Evolutionary conservation across 2,329 filamentous ascomycete genomes (phyloP), one percentile per base, ranked within the genome.

Genomic region (Diaporthe batatas): DNA sequence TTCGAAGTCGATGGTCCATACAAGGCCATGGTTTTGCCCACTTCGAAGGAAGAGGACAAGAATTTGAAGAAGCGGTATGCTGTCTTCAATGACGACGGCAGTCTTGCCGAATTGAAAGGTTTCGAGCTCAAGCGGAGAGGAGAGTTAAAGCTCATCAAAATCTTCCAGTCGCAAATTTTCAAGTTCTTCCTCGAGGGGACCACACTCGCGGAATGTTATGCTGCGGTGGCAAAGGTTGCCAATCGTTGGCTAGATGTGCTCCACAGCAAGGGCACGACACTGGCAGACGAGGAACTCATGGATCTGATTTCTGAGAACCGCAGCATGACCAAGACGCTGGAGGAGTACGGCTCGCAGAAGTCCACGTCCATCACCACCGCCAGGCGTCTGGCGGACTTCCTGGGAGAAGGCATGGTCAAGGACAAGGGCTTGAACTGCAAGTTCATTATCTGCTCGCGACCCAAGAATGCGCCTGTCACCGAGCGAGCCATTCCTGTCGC

Each of bases 261-360:
- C 42, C 90, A 98, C 79, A 94, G 91, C 78, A 95, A 94, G 76
- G 96, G 97, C 21, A 89, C 92, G 4, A 98, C 95, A 1, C 86
- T 99, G 18, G 95, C 96, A 0, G 96, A 99, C 77, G 96, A 98
- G 80, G 96, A 99, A 80, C 89, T 99, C 53, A 98, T 99, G 82
- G 96, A 99, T 79, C 91, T 99, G n/a, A 99, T 99, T 91, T 98
- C 95, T 65, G 96, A 99, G 82, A 99, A 99, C 84, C 92, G 97
- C 85, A 98, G 91, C 85, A 99, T 99, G 96, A 89, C 92, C 23
- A 99, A 99, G 84, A 97, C 96, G 0, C 86, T 99, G 1, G 96
- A 98, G 77, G 97, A 99, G 83, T 99, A 99, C 76, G 96, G 95
- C 23, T 86, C 85, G 10, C 97, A 99, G 79, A 99, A 99, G 81